Evolutionary conservation across 2,329 filamentous ascomycete genomes (phyloP).

Genomic region (Fusarium veterinarium): DNA sequence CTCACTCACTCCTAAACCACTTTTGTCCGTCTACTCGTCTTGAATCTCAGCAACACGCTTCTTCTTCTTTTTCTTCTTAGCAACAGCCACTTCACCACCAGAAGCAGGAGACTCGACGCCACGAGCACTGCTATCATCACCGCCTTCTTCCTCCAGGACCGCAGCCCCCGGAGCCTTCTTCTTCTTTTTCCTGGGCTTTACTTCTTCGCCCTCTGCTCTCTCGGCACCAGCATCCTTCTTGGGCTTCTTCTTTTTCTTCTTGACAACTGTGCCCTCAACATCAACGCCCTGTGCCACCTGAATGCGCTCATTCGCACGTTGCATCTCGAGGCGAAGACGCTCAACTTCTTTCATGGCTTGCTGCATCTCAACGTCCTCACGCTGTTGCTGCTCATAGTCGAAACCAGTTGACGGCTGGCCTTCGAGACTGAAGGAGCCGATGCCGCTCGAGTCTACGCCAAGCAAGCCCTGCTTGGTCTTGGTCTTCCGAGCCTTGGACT

Average conservation of each 20-base stretch:
- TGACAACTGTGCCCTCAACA: slow-evolving; percentile 73
- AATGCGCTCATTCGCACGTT: slow-evolving; percentile 80
- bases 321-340: slow-evolving; percentile 87
- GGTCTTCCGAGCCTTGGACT: slow-evolving; percentile 60
- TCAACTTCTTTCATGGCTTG: slow-evolving; percentile 91
- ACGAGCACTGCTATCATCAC: slow-evolving; percentile 33
- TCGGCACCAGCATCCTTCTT: slow-evolving; percentile 54
- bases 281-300: slow-evolving; percentile 76
- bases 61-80: slow-evolving; percentile 64
- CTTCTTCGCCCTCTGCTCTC: slow-evolving; percentile 33
- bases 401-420: slow-evolving; percentile 52
- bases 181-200: slow-evolving; percentile 48
- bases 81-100: slow-evolving; percentile 47
- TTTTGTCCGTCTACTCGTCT: slow-evolving; percentile 27
- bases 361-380: slow-evolving; percentile 89
- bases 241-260: slow-evolving; percentile 68
- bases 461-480: slow-evolving; percentile 76
- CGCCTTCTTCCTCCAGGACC: slow-evolving; percentile 26
- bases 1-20: neutral
- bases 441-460: slow-evolving; percentile 86
- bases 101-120: slow-evolving; percentile 33
- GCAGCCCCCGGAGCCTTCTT: slow-evolving; percentile 45
- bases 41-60: slow-evolving; percentile 48
- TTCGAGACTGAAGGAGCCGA: slow-evolving; percentile 78
- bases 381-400: slow-evolving; percentile 74